Base-by-base conservation (phyloP, 169 alveolate genomes). In the Ichthyophthirius multifiliis region DNA sequence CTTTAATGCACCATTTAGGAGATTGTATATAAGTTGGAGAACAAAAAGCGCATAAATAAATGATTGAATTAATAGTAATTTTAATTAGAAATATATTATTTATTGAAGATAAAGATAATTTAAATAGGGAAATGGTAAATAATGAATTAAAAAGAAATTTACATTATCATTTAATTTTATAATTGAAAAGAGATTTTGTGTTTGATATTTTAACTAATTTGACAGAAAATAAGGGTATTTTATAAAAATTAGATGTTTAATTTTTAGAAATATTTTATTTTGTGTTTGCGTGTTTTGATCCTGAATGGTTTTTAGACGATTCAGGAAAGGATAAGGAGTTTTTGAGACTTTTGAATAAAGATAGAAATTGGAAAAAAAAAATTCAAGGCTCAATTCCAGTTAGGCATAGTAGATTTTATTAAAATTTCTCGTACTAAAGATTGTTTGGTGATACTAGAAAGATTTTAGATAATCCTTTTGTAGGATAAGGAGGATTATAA, bases 31-130 rank as follows among this genome's bases (percentile, higher is more conserved):
- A 75, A 37, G 43, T 7, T 32, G 75, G 46, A 18, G 76, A 74
- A 23, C 64, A 62, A 39, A 63, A 82, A 39, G 78, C 79, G 46
- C 88, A 86, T 32, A 78, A 75, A 6, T 10, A 82, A 12, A 73
- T 86, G 83, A 75, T 82, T 46, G 91, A 76, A 35, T 30, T 82
- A 0, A 86, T 86, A n/a, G 43, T 80, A 7, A 75, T 65, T 20
- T 45, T 86, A 6, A 74, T 86, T 46, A 86, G 76, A 43, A 74
- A 86, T 34, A 44, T 86, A 9, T 65, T 86, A 0, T 5, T 18
- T 5, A 80, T 85, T 34, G 84, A 82, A 27, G 91, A 85, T 27
- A 27, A 27, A 27, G 91, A 85, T 27, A 27, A 27, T 2, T 20
- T 23, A 0, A 35, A 67, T 3, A 37, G 16, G 18, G 48, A 34